A percentile compares a stretch with the other conserved stretches of the same genome.
phyloP scores from a whole-genome alignment of 2,329 filamentous ascomycete species.

The Elsinoe fawcettii region DNA sequence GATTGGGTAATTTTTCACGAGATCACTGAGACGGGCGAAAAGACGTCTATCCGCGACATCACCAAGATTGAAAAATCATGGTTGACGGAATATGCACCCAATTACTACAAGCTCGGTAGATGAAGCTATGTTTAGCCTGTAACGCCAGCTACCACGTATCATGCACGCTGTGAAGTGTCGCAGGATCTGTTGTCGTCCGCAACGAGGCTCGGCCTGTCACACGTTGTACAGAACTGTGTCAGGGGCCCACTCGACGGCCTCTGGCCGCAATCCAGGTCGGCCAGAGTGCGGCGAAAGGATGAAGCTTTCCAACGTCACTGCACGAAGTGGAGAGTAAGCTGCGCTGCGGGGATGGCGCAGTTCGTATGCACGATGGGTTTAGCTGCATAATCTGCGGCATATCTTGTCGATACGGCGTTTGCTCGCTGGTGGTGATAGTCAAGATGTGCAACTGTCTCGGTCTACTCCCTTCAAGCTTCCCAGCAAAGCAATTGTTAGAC shows the following conservation, averaged over 20 bases:
- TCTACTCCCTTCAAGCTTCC: background rate
- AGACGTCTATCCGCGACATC: conserved; percentile 84
- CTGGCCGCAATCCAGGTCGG: background rate
- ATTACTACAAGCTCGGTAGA: conserved; percentile 60
- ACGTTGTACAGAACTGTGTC: background rate
- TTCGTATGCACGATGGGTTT: background rate
- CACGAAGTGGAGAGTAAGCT: background rate
- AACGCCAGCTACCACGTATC: background rate
- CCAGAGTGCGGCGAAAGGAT: conserved; percentile 1
- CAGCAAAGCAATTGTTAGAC: background rate
- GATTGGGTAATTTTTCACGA: conserved; percentile 97
- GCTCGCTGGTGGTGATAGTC: background rate
- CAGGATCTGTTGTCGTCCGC: conserved; percentile 2
- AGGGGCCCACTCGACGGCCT: conserved; percentile 1
- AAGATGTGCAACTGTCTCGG: background rate
- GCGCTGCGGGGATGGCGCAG: background rate
- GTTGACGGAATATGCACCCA: conserved; percentile 79
- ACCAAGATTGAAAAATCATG: conserved; percentile 93
- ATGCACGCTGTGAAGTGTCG: background rate
- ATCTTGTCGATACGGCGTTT: background rate
- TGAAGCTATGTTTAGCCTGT: background rate
- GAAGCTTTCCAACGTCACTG: conserved; percentile 12
- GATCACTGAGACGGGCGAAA: conserved; percentile 78
- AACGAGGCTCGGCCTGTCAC: background rate
- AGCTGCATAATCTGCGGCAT: background rate